Evolutionary conservation across 1,284 basidiomycete species (phyloP).

Genomic region (Trichosporon coremiiforme): DNA sequence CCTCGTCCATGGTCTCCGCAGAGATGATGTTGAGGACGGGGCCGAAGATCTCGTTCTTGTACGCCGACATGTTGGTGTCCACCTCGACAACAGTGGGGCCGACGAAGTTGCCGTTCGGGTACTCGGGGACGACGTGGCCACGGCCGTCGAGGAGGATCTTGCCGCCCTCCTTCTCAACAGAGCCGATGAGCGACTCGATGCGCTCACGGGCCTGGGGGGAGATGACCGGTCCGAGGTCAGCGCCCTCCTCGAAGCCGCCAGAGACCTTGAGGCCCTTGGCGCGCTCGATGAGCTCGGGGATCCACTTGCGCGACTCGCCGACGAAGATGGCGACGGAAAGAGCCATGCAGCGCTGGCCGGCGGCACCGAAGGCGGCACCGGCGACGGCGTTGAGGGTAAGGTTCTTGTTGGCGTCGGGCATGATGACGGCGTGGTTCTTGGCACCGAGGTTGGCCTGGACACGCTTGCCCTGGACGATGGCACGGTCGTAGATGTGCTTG

Average conservation of each 20-base stretch:
- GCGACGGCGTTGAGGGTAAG: conserved; percentile 88
- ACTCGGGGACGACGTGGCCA: conserved; percentile 67
- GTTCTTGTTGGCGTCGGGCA: conserved; percentile 97
- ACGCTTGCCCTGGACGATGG: conserved; percentile 69
- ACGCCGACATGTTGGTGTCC: conserved; percentile 79
- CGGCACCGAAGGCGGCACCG: conserved; percentile 95
- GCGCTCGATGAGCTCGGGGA: conserved; percentile 82
- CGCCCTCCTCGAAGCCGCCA: conserved; percentile 83
- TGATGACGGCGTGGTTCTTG: conserved; percentile 93
- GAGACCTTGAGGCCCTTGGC: conserved; percentile 79
- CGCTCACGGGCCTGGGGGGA: conserved; percentile 82
- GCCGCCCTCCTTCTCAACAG: conserved; percentile 82
- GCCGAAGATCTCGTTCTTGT: conserved; percentile 96
- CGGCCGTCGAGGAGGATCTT: conserved; percentile 87
- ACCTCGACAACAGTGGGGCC: conserved; percentile 90
- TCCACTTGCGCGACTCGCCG: conserved; percentile 77
- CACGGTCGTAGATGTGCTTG: conserved; percentile 85
- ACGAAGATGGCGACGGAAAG: conserved; percentile 82
- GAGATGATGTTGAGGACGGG: conserved; percentile 81
- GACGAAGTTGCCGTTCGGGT: conserved; percentile 91
- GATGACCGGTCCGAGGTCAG: conserved; percentile 92
- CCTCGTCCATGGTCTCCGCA: conserved; percentile 86
- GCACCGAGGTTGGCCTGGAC: conserved; percentile 92
- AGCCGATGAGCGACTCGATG: conserved; percentile 75
- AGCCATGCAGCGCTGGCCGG: conserved; percentile 96